Conservation (phyloP, 225 moss, liverwort and hornwort species). For the Straminergon stramineum region DNA sequence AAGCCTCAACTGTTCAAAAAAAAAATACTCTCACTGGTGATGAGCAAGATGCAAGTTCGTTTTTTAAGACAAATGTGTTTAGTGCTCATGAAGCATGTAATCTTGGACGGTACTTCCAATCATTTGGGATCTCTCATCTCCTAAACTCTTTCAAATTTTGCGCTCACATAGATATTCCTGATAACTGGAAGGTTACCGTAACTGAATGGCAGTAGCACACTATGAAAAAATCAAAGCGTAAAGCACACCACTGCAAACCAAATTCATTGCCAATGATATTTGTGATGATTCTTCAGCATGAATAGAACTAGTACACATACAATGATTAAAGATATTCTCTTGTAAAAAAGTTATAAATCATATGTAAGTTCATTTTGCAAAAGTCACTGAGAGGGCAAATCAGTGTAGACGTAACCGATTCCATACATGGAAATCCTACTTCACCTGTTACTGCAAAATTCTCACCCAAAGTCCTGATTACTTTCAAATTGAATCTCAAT, state of each 20-base stretch:
- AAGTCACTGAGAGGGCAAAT: neutral
- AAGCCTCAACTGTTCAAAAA: neutral
- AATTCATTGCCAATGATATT: neutral
- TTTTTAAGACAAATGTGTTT: neutral
- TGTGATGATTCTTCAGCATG: neutral
- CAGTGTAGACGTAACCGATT: neutral
- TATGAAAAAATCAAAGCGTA: neutral
- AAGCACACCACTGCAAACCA: neutral
- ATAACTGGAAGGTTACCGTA: neutral
- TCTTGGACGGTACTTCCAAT: neutral
- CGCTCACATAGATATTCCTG: neutral
- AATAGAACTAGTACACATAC: neutral
- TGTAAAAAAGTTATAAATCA: neutral
- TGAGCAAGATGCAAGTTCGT: too few species aligned
- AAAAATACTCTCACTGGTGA: too few species aligned
- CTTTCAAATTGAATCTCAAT: too few species aligned
- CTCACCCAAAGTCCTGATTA: too few species aligned
- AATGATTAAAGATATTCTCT: neutral
- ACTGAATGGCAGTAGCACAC: neutral
- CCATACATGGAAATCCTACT: neutral
- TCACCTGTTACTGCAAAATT: neutral
- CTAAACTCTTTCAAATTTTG: neutral
- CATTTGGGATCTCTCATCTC: neutral
- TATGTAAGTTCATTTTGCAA: neutral
- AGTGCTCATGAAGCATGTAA: neutral